These are phyloP conservation scores for Phialophora chinensis DNA, from an alignment of 2,329 filamentous ascomycete genomes.

Conservation along the genomic window DNA sequence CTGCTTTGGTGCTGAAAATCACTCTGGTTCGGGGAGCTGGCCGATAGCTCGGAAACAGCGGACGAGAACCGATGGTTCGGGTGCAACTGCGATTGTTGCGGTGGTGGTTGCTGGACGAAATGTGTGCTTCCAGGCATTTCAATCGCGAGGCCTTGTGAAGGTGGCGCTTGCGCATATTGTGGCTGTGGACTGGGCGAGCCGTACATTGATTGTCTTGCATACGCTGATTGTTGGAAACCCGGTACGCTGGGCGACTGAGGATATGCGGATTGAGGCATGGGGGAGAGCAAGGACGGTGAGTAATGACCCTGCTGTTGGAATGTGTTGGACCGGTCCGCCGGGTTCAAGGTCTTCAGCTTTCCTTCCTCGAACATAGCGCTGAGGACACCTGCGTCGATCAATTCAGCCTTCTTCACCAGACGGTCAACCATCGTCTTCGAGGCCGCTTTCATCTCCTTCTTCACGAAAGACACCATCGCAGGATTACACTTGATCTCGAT, in stretches of 20 bases:
- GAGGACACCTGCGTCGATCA: constrained; percentile 44
- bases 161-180: constrained; percentile 12
- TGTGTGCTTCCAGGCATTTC: constrained; percentile 39
- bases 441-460: constrained; percentile 78
- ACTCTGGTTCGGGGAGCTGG: constrained; percentile 29
- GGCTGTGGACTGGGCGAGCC: constrained; percentile 3
- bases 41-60: constrained; percentile 30
- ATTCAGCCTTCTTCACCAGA: constrained; percentile 60
- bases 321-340: constrained; percentile 32
- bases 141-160: constrained; percentile 35
- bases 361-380: constrained; percentile 39
- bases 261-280: constrained; percentile 18
- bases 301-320: constrained; percentile 30
- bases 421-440: constrained; percentile 72
- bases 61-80: constrained; percentile 30
- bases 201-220: constrained; percentile 30
- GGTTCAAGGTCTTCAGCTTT: constrained; percentile 36
- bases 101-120: constrained; percentile 14
- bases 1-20: constrained; percentile 26
- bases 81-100: constrained; percentile 15
- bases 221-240: constrained; percentile 23
- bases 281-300: constrained; percentile 30
- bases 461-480: constrained; percentile 76
- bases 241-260: constrained; percentile 20
- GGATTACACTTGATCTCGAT: constrained; percentile 82